Evolutionary conservation across 768 basidiomycete species (phyloP), one percentile per base, ranked within the genome.

Genomic region (Mycena galopus): DNA sequence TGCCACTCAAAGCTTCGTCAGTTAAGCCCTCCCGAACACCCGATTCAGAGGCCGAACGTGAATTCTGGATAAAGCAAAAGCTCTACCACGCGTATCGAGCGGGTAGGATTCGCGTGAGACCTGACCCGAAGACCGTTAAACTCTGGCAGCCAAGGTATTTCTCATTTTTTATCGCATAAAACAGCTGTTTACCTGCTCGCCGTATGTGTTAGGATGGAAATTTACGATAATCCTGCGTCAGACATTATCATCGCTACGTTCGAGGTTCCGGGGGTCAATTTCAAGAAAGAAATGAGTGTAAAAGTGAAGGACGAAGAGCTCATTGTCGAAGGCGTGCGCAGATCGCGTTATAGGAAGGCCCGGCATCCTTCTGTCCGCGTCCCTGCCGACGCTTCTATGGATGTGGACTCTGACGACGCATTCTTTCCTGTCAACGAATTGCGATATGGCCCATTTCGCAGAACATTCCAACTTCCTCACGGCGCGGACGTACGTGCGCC

Each of bases 201-300:
- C n/a, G n/a, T n/a, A n/a, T 53, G 67, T 75, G 69, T 44, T 65
- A 87, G 87, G 58, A 83, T 86, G 81, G 86, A 86, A 65, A 71
- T 87, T 21, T 76, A 86, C 19, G 84, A 87, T 58, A 82, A 87
- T 63, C 81, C 82, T 9, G 78, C 74, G 7, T 80, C 79, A 1
- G 69, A 80, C 11, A 83, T 72, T 23, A 63, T 84, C 7, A 68
- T 79, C 2, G 86, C 84, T 7, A 80, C 84, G 9, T 83, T 87
- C 63, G 87, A 88, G 71, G 73, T 88, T 17, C 87, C 87, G 37
- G 87, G 86, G 21, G 81, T 88, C 56, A 81, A 80, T 57, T 81
- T 77, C 11, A 73, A n/a, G n/a, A n/a, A 77, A 16, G 81, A 85
- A 32, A 77, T 88, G 0, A 67, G 78, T 0, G 72, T 87, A 3